Base-by-base conservation (phyloP, 2,329 filamentous ascomycete genomes). In the Fusarium algeriense region DNA sequence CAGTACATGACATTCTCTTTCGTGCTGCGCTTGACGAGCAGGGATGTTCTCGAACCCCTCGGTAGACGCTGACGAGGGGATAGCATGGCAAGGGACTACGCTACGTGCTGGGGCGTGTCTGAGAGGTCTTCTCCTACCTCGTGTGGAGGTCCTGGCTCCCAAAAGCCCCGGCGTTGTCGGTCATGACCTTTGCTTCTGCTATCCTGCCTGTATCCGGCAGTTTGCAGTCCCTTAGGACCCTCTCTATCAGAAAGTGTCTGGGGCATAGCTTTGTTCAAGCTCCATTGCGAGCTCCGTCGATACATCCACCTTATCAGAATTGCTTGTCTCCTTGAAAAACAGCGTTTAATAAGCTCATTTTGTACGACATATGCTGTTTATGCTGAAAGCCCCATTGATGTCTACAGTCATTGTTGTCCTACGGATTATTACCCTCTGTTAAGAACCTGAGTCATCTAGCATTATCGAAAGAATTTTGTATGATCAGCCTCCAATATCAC, bases 21-120 rank as follows among this genome's bases (percentile, higher is more conserved):
- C 46, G 63, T 71, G 70, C 66, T 72, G 60, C 60, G 23, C 56
- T 75, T 58, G 57, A 53, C 26, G 56, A 70, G 60, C 71, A 75
- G 74, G 75, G 74, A 49, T 71, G 67, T 68, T 73, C 73, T 76
- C 67, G 71, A 76, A 76, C 75, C 75, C 77, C 71, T 78, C 77
- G 77, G 77, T 78, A 79, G 77, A 79, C 77, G 76, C 73, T 78
- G 65, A 75, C 73, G 73, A 75, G 76, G 76, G 72, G 65, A 73
- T 66, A 63, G 71, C 59, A 73, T 74, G 60, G 67, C 63, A 69
- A 71, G 67, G 69, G 71, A 70, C 69, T 64, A 49, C 57, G 69
- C 69, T 67, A 57, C 57, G 62, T 71, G 67, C 74, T 72, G 73
- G 74, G 74, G 74, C 67, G 63, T 76, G 74, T 76, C 68, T 73